These are phyloP conservation scores for Globisporangium lucens DNA, from an alignment of 352 stramenopile species.

Conservation along the genomic window DNA sequence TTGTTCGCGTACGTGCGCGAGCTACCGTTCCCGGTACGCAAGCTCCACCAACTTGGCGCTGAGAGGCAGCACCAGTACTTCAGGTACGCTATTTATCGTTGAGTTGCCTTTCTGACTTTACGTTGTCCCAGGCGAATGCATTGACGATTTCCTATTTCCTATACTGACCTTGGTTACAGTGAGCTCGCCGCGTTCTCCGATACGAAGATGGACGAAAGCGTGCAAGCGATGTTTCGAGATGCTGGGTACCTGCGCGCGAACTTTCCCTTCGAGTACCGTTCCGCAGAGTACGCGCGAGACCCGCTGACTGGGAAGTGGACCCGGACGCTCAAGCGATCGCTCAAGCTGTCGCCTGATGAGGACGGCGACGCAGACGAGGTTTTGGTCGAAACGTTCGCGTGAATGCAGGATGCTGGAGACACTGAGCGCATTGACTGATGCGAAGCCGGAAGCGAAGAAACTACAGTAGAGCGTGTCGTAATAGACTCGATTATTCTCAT, in stretches of 20 bases:
- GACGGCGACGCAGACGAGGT: neutral
- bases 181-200: conserved; percentile 37
- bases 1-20: conserved; percentile 43
- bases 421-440: neutral
- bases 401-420: neutral
- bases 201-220: conserved; percentile 34
- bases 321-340: conserved; percentile 28
- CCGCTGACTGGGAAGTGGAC: conserved; percentile 35
- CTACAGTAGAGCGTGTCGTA: neutral
- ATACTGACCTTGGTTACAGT: conserved; percentile 20
- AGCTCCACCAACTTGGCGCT: conserved; percentile 66
- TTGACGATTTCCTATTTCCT: neutral
- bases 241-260: conserved; percentile 46
- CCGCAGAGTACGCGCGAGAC: conserved; percentile 54
- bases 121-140: neutral
- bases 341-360: conserved; percentile 9
- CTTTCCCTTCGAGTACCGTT: conserved; percentile 63
- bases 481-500: conserved; percentile 3
- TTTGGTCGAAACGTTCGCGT: conserved; percentile 12
- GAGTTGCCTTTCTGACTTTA: neutral
- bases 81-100: conserved; percentile 23
- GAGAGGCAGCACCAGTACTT: conserved; percentile 52
- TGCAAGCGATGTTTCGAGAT: conserved; percentile 73
- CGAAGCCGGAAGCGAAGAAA: neutral
- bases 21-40: conserved; percentile 43